Percentiles rank a stretch among this genome's conserved stretches.
Evolutionary conservation across 2,329 filamentous ascomycete genomes (phyloP).

Genomic region (Dendrostoma leiphaemia): DNA sequence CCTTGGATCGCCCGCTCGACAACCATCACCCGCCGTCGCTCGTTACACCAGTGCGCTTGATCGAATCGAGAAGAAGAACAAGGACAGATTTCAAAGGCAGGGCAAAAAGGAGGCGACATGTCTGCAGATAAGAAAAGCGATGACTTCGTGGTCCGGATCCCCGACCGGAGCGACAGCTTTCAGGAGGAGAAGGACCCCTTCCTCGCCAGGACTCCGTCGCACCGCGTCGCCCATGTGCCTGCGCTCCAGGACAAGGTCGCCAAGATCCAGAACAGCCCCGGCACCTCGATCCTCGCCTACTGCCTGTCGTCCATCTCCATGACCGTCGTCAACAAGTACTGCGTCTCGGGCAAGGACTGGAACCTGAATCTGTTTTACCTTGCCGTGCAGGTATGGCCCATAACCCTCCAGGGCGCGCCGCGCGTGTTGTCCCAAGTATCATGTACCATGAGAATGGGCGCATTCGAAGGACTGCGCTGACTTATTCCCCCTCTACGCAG

Average conservation of each 20-base stretch:
- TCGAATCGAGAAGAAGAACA: neutral
- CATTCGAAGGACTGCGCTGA: too few species aligned
- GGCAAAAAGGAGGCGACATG: conserved; percentile 55
- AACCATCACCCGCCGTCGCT: neutral
- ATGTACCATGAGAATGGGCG: too few species aligned
- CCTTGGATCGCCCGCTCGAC: neutral
- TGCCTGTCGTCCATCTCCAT: conserved; percentile 97
- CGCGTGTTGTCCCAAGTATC: too few species aligned
- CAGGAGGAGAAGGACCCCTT: conserved; percentile 53
- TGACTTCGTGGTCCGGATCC: conserved; percentile 71
- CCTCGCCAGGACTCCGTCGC: conserved; percentile 40
- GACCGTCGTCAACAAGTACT: conserved; percentile 99
- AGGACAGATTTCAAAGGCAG: too few species aligned
- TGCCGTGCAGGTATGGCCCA: conserved; percentile 75
- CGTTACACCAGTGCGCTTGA: neutral
- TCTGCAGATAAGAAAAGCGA: conserved; percentile 81
- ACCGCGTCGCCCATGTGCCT: conserved; percentile 30
- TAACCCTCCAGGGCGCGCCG: too few species aligned
- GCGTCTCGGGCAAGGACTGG: conserved; percentile 85
- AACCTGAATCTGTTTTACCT: conserved; percentile 97
- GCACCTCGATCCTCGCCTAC: conserved; percentile 81
- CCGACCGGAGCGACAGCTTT: conserved; percentile 54
- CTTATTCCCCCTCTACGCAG: conserved; percentile 44
- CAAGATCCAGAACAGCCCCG: conserved; percentile 70
- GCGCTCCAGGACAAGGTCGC: conserved; percentile 38